Percentiles rank a stretch among this genome's conserved stretches.
phyloP scores from a whole-genome alignment of 768 basidiomycete genomes.

The Podaxis mareebaensis region DNA sequence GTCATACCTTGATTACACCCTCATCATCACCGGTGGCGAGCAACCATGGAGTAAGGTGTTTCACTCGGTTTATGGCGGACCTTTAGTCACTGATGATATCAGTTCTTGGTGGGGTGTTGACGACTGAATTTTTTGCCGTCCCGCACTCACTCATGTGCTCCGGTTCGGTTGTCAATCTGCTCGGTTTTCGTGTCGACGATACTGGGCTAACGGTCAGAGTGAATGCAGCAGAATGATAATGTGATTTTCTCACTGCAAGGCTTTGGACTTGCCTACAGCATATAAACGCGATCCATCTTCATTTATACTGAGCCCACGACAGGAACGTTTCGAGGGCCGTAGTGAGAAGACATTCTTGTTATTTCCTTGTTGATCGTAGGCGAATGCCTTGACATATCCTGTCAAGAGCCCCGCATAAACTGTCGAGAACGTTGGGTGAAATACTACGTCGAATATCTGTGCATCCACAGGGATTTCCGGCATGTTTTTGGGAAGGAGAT shows the following conservation, averaged over 20 bases:
- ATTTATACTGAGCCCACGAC: slow-evolving; percentile 69
- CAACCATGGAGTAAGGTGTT: slow-evolving; percentile 66
- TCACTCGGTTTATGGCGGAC: slow-evolving; percentile 84
- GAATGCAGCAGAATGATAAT: slow-evolving; percentile 4
- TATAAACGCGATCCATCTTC: slow-evolving; percentile 71
- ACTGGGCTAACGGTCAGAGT: slow-evolving; percentile 36
- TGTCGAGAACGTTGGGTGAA: slow-evolving; percentile 73
- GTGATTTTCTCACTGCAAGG: slow-evolving; percentile 62
- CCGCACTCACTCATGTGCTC: slow-evolving; percentile 67
- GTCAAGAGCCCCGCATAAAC: slow-evolving; percentile 80
- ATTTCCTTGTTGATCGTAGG: slow-evolving; percentile 72
- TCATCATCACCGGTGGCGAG: slow-evolving; percentile 92
- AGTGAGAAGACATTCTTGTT: slow-evolving; percentile 58
- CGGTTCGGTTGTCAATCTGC: slow-evolving; percentile 45
- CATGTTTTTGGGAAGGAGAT: slow-evolving; percentile 28
- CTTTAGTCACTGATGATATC: slow-evolving; percentile 46
- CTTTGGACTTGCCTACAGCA: slow-evolving; percentile 80
- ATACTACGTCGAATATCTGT: slow-evolving; percentile 88
- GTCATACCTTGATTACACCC: slow-evolving; percentile 82
- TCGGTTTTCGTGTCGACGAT: slow-evolving; percentile 68
- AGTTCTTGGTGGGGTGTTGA: slow-evolving; percentile 19
- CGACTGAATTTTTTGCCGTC: neutral
- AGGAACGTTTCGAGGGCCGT: slow-evolving; percentile 81
- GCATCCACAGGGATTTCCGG: slow-evolving; percentile 68
- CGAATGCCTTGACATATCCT: slow-evolving; percentile 80